Percentiles rank a stretch among this genome's conserved stretches.
Evolutionary conservation across 2,329 filamentous ascomycete genomes (phyloP).

Genomic region (Aspergillus felis): DNA sequence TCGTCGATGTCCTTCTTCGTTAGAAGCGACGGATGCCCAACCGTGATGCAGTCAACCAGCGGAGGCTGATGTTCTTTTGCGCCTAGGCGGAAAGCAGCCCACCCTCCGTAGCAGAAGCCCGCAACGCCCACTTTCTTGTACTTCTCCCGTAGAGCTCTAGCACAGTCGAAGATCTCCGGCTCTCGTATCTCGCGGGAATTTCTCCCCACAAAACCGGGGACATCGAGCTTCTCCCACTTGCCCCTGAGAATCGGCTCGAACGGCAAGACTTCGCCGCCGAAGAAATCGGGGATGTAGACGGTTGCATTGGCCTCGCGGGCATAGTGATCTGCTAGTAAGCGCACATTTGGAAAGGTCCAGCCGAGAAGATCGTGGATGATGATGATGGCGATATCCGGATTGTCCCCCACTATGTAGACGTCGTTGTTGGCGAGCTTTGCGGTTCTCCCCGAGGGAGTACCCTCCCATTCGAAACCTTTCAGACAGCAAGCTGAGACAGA

Average conservation of each 20-base stretch:
- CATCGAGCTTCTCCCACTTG: conserved; percentile 34
- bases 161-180: conserved; percentile 34
- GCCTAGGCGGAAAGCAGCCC: conserved; percentile 48
- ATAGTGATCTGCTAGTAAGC: conserved; percentile 47
- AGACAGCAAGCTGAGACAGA: conserved; percentile 14
- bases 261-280: conserved; percentile 33
- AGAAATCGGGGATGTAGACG: conserved; percentile 43
- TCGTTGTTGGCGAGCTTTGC: conserved; percentile 30
- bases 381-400: conserved; percentile 33
- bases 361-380: conserved; percentile 41
- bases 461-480: conserved; percentile 41
- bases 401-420: conserved; percentile 38
- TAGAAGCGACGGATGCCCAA: conserved; percentile 45
- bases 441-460: conserved; percentile 32
- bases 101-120: conserved; percentile 52
- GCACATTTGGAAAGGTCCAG: conserved; percentile 45
- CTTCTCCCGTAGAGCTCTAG: conserved; percentile 29
- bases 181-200: conserved; percentile 38
- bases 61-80: conserved; percentile 30
- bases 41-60: conserved; percentile 46
- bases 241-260: conserved; percentile 25
- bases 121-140: conserved; percentile 39
- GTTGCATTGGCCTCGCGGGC: conserved; percentile 44
- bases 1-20: conserved; percentile 45
- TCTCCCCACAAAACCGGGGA: conserved; percentile 35